Evolutionary conservation across 345 rosid genomes (phyloP).

Genomic region (Eucalyptus pauciflora): DNA sequence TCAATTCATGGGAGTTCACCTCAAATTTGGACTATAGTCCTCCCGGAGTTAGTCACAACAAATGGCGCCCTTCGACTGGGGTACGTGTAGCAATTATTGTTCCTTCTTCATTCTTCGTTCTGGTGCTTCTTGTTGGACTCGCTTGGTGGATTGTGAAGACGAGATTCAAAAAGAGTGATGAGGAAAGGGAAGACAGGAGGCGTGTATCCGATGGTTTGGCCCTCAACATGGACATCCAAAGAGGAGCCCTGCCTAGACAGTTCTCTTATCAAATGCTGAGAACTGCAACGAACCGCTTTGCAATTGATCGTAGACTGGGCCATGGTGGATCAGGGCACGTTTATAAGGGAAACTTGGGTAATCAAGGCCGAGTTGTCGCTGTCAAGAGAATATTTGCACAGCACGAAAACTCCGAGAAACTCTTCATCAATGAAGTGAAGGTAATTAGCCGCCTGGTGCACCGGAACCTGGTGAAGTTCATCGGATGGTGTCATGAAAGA

Average conservation of each 20-base stretch:
- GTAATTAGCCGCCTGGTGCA: constrained; percentile 22
- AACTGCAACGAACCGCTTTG: background rate
- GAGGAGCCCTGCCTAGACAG: background rate
- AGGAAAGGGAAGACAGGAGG: background rate
- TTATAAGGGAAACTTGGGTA: background rate
- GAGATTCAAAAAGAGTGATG: background rate
- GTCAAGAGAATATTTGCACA: constrained; percentile 3
- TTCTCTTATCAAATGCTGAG: background rate
- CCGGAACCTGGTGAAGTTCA: constrained; percentile 22
- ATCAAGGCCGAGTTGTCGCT: background rate
- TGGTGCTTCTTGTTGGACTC: background rate
- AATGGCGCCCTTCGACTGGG: too few species aligned
- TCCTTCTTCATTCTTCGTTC: background rate
- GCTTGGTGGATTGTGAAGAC: background rate
- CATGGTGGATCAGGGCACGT: constrained; percentile 1
- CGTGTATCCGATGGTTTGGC: background rate
- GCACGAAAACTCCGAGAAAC: background rate
- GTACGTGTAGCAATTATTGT: background rate
- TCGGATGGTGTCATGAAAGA: constrained; percentile 27
- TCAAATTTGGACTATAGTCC: background rate
- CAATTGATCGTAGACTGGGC: background rate
- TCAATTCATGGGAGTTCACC: constrained; percentile 2
- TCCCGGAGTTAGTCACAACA: too few species aligned
- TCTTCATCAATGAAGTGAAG: constrained; percentile 10
- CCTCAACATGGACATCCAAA: background rate